Evolutionary conservation across 164 flowering plant genomes (phyloP).

Genomic region (Chimonanthus salicifolius): DNA sequence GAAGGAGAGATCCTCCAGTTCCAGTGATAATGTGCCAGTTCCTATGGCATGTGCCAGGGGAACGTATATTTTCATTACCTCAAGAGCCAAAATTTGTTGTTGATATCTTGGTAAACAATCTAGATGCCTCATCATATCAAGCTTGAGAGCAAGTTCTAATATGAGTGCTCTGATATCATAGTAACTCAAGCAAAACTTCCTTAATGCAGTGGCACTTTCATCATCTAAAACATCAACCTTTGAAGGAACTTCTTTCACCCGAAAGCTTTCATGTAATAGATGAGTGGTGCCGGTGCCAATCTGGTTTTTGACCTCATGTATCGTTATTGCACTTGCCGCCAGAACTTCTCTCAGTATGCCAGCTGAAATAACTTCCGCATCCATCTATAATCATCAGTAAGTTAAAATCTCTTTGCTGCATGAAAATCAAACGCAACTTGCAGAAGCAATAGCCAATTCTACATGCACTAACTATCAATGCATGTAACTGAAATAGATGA

Average conservation of each 20-base stretch:
- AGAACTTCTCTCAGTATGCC: conserved; percentile 59
- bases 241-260: conserved; percentile 51
- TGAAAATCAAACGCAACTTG: neutral
- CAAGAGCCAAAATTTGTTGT: conserved; percentile 59
- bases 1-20: conserved; percentile 86
- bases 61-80: conserved; percentile 74
- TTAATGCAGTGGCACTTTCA: conserved; percentile 54
- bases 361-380: conserved; percentile 90
- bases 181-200: conserved; percentile 75
- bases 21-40: conserved; percentile 44
- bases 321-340: conserved; percentile 52
- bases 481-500: neutral
- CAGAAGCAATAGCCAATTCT: neutral
- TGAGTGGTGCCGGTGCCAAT: conserved; percentile 69
- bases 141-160: conserved; percentile 64
- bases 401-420: conserved; percentile 1
- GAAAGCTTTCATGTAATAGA: conserved; percentile 68
- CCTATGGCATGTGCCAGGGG: conserved; percentile 89
- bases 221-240: conserved; percentile 61
- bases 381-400: conserved; percentile 56
- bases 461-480: neutral
- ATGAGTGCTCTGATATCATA: conserved; percentile 78
- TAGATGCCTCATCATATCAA: conserved; percentile 80
- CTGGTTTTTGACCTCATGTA: conserved; percentile 42
- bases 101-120: conserved; percentile 69